Percentiles rank a stretch among this genome's conserved stretches.
phyloP scores from a whole-genome alignment of 139 green algal genomes.

The Edaphochlamys debaryana region DNA sequence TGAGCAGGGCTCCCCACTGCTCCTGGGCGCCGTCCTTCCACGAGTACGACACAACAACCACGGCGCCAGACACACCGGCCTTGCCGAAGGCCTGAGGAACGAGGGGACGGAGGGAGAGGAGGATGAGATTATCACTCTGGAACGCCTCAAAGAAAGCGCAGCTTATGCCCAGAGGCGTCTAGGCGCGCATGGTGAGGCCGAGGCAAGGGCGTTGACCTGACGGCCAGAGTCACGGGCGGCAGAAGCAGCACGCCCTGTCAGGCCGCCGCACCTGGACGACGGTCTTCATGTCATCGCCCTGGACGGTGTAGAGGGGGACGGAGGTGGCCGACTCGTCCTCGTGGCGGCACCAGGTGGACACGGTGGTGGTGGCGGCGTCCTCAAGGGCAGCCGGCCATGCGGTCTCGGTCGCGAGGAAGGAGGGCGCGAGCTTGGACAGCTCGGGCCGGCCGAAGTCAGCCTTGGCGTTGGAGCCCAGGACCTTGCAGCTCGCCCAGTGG shows the following conservation, averaged over 20 bases:
- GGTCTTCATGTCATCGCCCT: not conserved
- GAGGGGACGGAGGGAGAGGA: too few relatives aligned
- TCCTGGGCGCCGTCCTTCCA: not conserved
- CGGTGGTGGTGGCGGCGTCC: conserved; percentile 3
- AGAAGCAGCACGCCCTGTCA: too few relatives aligned
- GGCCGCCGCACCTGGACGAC: conserved; percentile 2
- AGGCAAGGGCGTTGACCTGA: too few relatives aligned
- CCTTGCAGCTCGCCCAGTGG: not conserved
- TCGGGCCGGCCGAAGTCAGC: not conserved
- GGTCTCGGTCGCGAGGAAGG: not conserved
- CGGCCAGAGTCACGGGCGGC: too few relatives aligned
- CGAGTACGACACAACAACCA: conserved; percentile 1
- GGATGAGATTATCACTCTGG: too few relatives aligned
- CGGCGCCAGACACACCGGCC: not conserved
- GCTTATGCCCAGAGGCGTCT: not conserved
- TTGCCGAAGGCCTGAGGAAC: conserved; percentile 10
- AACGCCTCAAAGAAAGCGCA: too few relatives aligned
- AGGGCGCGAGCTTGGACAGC: not conserved
- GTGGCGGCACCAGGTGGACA: conserved; percentile 8
- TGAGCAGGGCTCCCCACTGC: conserved; percentile 8
- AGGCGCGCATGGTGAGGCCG: too few relatives aligned
- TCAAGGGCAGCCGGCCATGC: not conserved
- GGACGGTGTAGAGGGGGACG: not conserved
- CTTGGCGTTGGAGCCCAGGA: not conserved
- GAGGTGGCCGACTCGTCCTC: not conserved